Percentiles rank a stretch among this genome's conserved stretches.
These are phyloP conservation scores for Penicillium angulare DNA, from an alignment of 495 filamentous ascomycete genomes.

Conservation along the genomic window DNA sequence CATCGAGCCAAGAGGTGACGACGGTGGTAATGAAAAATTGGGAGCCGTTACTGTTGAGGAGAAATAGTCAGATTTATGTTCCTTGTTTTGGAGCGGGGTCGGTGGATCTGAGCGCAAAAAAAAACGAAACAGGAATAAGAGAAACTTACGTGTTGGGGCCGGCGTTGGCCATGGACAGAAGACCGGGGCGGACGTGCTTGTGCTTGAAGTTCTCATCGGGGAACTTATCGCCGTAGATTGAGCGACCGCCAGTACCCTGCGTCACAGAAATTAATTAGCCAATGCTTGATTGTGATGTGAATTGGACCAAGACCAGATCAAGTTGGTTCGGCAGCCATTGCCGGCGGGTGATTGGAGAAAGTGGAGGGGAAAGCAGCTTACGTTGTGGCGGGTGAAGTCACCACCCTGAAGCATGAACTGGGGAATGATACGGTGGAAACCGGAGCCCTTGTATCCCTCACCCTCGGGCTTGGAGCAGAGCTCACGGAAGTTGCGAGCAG, in stretches of 20 bases:
- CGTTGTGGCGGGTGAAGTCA: conserved; percentile 94
- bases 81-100: conserved; percentile 3
- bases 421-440: conserved; percentile 97
- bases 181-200: conserved; percentile 83
- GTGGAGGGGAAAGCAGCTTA: conserved; percentile 42
- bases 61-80: background rate
- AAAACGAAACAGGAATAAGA: no score
- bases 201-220: conserved; percentile 90
- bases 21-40: conserved; percentile 99
- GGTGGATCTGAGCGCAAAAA: conserved; percentile 2
- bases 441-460: conserved; percentile 81
- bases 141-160: conserved; percentile 80
- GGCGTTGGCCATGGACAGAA: conserved; percentile 97
- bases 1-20: conserved; percentile 85
- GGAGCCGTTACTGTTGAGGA: conserved; percentile 74
- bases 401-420: conserved; percentile 99
- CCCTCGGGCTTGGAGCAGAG: conserved; percentile 95
- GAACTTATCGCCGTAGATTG: conserved; percentile 97
- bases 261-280: conserved; percentile 8
- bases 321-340: background rate
- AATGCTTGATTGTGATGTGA: background rate
- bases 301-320: background rate
- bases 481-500: conserved; percentile 91
- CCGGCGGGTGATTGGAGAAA: background rate
- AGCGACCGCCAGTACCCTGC: conserved; percentile 85